Base-by-base conservation (phyloP, 2,329 filamentous ascomycete genomes). In the Rhinocladiella mackenziei region DNA sequence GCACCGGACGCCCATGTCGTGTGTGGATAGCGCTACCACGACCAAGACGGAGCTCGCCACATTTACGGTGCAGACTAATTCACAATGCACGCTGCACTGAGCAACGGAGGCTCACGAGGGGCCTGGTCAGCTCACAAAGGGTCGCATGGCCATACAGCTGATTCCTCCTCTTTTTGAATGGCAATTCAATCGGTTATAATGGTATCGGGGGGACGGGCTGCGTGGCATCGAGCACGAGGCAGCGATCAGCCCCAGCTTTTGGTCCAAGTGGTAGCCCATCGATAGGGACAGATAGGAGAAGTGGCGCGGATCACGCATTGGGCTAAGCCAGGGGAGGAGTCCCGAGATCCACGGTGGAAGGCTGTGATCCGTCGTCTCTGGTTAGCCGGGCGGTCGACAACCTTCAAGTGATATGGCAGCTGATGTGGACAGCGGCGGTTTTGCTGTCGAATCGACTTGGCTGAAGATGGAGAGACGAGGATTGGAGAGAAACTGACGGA, bases 271-370 rank as follows among this genome's bases (percentile, higher is more conserved):
- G 34, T 10, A 10, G 9, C 10, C 34, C 14, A 39, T 35, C 28
- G 47, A 50, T 45, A 45, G 38, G 42, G 37, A 42, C 23, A 43
- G 45, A 48, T 39, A 48, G 45, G 45, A 39, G 45, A 35, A 26
- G 35, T 31, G 38, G 39, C 11, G 39, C 22, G 32, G 25, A 29
- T 13, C 37, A 37, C 25, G 33, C 18, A 13, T 45, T 38, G 18
- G 14, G 18, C 25, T 11, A 31, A 32, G 22, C 15, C 5, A 29
- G 7, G 32, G n/a, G 23, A 6, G 10, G 18, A 15, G 14, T n/a
- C 13, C 25, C 4, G 25, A 32, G 10, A 35, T n/a, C 17, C 17
- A 9, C 3, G 32, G 13, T 18, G 11, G 20, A 17, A n/a, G n/a
- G n/a, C n/a, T n/a, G n/a, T n/a, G n/a, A n/a, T n/a, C n/a, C n/a